Percentiles rank a stretch among this genome's conserved stretches.
Conservation (phyloP, 1,139 yeast genomes). For the Saccharomyces pastorianus region DNA sequence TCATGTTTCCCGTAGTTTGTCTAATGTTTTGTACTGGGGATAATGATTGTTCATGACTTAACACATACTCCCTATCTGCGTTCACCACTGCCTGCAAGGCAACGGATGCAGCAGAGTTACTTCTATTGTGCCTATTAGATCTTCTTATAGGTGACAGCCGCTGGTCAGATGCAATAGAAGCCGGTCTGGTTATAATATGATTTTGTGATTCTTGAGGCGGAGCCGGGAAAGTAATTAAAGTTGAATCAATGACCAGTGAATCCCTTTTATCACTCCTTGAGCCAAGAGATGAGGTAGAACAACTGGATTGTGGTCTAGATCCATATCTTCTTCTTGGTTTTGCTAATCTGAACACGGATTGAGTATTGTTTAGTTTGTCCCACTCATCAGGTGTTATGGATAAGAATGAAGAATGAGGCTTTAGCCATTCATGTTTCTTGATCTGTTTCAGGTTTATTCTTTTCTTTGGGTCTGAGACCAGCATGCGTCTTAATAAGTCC, state of each 20-base stretch:
- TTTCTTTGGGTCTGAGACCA: conserved; percentile 60
- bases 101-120: conserved; percentile 44
- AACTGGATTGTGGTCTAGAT: conserved; percentile 31
- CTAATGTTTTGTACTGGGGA: not conserved
- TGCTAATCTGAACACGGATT: conserved; percentile 35
- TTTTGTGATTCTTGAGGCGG: conserved; percentile 28
- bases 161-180: conserved; percentile 23
- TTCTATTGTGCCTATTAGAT: conserved; percentile 22
- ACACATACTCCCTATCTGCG: conserved; percentile 34
- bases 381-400: conserved; percentile 86
- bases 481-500: conserved; percentile 74
- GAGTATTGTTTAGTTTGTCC: conserved; percentile 48
- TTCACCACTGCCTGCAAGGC: conserved; percentile 64
- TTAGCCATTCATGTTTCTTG: conserved; percentile 78
- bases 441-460: conserved; percentile 66
- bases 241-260: conserved; percentile 23
- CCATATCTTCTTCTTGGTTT: conserved; percentile 31
- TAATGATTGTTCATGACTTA: not conserved
- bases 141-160: conserved; percentile 19
- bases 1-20: not conserved
- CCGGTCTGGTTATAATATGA: conserved; percentile 22
- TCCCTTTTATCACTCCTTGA: conserved; percentile 26
- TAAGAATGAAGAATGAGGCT: conserved; percentile 74
- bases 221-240: conserved; percentile 21
- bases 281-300: conserved; percentile 30